These are phyloP conservation scores for Jamesozyma hellenica DNA, from an alignment of 805 yeast genomes.

Conservation along the genomic window DNA sequence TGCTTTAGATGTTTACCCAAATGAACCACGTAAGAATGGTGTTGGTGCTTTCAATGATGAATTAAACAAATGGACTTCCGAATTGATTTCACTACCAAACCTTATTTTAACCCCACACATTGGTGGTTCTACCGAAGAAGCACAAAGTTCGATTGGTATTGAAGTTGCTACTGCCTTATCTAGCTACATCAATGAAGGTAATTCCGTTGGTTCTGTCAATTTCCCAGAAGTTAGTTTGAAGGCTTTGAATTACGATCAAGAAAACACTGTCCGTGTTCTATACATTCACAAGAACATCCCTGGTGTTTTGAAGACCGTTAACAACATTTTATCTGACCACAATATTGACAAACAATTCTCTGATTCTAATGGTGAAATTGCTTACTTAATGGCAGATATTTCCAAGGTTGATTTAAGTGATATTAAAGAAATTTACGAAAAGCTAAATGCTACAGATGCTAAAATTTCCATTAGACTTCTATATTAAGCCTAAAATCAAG, in stretches of 20 bases:
- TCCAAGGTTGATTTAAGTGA: slow-evolving; percentile 73
- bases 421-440: slow-evolving; percentile 74
- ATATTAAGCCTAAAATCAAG: slow-evolving; percentile 40
- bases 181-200: slow-evolving; percentile 92
- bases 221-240: slow-evolving; percentile 96
- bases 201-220: slow-evolving; percentile 89
- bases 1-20: slow-evolving; percentile 91
- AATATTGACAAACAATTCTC: slow-evolving; percentile 97
- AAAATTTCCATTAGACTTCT: slow-evolving; percentile 84
- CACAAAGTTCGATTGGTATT: slow-evolving; percentile 93
- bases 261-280: slow-evolving; percentile 81
- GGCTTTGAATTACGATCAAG: slow-evolving; percentile 77
- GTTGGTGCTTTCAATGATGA: slow-evolving; percentile 61
- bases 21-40: slow-evolving; percentile 96
- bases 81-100: slow-evolving; percentile 72
- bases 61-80: slow-evolving; percentile 76
- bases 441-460: slow-evolving; percentile 80
- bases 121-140: slow-evolving; percentile 99
- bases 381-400: slow-evolving; percentile 96
- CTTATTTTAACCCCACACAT: slow-evolving; percentile 93
- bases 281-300: slow-evolving; percentile 97
- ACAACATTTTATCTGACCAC: slow-evolving; percentile 87
- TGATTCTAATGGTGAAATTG: slow-evolving; percentile 93
- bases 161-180: slow-evolving; percentile 84
- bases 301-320: slow-evolving; percentile 95